Base-by-base conservation (phyloP, 2,329 filamentous ascomycete species). In the Aureobasidium sp. region DNA sequence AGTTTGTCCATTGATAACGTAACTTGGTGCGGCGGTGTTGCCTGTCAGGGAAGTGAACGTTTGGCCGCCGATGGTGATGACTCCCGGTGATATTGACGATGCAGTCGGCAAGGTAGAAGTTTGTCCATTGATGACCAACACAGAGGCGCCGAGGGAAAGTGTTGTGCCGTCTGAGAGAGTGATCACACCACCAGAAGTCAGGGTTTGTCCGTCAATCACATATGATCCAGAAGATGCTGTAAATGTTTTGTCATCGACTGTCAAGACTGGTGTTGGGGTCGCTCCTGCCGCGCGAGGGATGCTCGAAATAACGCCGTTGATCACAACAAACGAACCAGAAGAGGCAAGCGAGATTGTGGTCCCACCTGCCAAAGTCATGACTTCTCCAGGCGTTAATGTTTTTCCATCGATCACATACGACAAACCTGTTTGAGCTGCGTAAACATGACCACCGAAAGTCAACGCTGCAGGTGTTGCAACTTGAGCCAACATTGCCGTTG, bases 1-100 rank as follows among this genome's bases (percentile, higher is more conserved):
- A 1, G 74, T 76, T 45, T 76, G 69, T 11, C 72, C 75, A 25
- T 69, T 68, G 16, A 78, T 67, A 11, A 77, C 62, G 47, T 77
- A 79, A 1, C 71, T 71, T 2, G 69, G 66, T 16, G 41, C 49
- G 2, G 39, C 57, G 10, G 66, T 67, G 32, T 64, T 65, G 57
- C 69, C 59, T 30, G 68, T 47, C n/a, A 70, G 60, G 8, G 71
- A 68, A 9, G 64, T 69, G 65, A 70, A 73, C 2, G 63, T 68
- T 34, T 69, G 55, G 9, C 65, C 67, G 10, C 66, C 69, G 32
- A 74, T 67, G 5, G 70, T 72, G 42, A 73, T 65, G 41, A 72
- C 58, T 3, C 70, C 71, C 25, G 70, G 67, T 21, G 64, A 63
- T 0, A 68, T 71, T 0, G 66, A 61, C n/a, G 62, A 62, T 7